Evolutionary conservation across 257 asterid genomes (phyloP), one percentile per base, ranked within the genome.

Genomic region (Buddleja alternifolia): DNA sequence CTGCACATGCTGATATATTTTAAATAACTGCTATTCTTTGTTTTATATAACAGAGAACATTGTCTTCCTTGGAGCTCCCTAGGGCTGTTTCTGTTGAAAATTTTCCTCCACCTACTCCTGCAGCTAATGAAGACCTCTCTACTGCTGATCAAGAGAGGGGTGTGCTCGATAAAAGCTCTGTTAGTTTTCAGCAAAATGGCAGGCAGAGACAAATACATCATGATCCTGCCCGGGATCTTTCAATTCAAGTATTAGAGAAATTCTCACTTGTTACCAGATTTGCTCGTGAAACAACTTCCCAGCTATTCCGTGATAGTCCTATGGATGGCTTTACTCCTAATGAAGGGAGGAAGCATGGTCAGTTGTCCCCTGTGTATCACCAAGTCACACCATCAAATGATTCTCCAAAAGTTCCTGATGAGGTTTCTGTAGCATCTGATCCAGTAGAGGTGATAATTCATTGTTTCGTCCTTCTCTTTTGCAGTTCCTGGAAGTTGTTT

Each of bases 251-350:
- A 10, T 73, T 94, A 82, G 99, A 94, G 82, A 94, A 92, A 82
- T 94, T 91, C 72, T 94, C 99, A 24, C 96, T 91, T 67, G 99
- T 91, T 66, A 94, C 99, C 41, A 78, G 93, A 78, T 88, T 94
- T 83, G 99, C 99, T 62, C 99, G 98, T 66, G 99, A 94, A 89
- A 85, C 99, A 63, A 94, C 97, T 77, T 91, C 97, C 65, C 99
- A 94, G 80, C 83, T 94, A 60, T 92, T 91, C 67, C 87, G 97
- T 71, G 99, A 94, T 50, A 76, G 81, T 79, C 80, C 71, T 29
- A 55, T 74, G 78, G 95, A 92, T 79, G 81, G 82, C 67, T 86
- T 78, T 74, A 19, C 79, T 65, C 75, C 88, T 69, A 84, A 79
- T 70, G 91, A 83, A 41, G 85, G 73, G 77, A 84, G 73, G 81